Evolutionary conservation across 106 monocot species (phyloP), one percentile per base, ranked within the genome.

Genomic region (Alisma plantagoaquatica): DNA sequence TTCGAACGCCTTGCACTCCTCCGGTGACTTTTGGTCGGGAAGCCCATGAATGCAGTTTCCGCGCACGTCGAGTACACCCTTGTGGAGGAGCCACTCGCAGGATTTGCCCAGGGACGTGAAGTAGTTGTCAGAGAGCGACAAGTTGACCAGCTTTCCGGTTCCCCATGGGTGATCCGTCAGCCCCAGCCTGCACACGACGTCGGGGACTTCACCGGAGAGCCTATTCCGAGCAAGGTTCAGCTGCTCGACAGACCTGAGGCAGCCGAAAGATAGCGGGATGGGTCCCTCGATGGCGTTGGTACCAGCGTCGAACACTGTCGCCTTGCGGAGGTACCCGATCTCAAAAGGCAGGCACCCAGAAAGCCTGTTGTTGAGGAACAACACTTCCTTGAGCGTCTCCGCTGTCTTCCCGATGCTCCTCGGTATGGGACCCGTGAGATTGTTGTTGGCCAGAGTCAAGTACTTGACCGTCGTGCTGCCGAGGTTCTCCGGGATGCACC

Each of bases 181-280:
- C 25, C 31, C 51, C 23, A 76, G 54, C 23, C 48, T 16, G 64
- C 70, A 80, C 17, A 80, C 63, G 0, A 23, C 38, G 16, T 80
- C 75, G n/a, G 80, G 80, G 23, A 80, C 62, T 4, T 11, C 11
- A 8, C 75, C 80, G 67, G 70, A 75, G 16, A 80, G 41, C 18
- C 31, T 18, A 21, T 80, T 80, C 0, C 51, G 61, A 0, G 80
- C 80, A 15, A 80, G 56, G 42, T 80, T 80, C 33, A 80, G 74
- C 63, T 75, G 71, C 68, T 81, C 63, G 0, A 75, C 38, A 10
- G 52, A 63, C 18, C 3, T 9, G 4, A 81, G 49, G 26, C 80
- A 81, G 0, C 68, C 80, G 54, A 81, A 72, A 7, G 80, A 63
- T n/a, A 14, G 2, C 0, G 75, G 80, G 4, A 81, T 75, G 11